These are phyloP conservation scores for Spirogloea muscicola DNA, from an alignment of 139 green algal genomes.

Conservation along the genomic window DNA sequence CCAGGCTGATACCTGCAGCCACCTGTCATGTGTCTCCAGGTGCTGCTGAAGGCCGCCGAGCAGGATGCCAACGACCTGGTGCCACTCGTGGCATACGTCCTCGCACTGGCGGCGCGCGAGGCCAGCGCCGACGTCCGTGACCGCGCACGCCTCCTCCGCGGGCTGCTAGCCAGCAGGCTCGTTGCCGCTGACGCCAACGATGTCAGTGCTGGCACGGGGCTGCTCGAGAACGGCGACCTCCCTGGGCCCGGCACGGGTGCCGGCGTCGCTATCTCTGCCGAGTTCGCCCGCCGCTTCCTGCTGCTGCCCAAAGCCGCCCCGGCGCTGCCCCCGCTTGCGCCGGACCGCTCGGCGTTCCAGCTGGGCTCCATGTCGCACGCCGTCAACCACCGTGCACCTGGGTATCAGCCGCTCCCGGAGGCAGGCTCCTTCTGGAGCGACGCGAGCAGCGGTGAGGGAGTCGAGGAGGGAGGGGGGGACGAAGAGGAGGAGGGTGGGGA, in stretches of 20 bases:
- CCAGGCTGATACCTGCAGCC: too few species aligned
- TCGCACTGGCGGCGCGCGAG: conserved; percentile 8
- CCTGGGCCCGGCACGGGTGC: neutral
- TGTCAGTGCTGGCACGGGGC: neutral
- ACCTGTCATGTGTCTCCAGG: too few species aligned
- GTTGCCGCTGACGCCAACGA: neutral
- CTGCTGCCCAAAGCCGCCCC: neutral
- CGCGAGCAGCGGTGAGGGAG: neutral
- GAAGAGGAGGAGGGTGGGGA: neutral
- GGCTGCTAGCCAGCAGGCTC: neutral
- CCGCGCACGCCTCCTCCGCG: conserved; percentile 4
- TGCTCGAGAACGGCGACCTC: neutral
- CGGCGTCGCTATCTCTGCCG: neutral
- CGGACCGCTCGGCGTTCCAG: conserved; percentile 4
- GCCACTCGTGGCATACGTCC: conserved; percentile 23
- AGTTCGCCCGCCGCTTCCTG: neutral
- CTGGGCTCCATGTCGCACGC: conserved; percentile 23
- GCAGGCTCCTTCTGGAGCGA: neutral
- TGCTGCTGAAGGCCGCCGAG: neutral
- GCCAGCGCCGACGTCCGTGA: conserved; percentile 15
- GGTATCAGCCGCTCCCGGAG: conserved; percentile 14
- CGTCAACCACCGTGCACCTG: conserved; percentile 9
- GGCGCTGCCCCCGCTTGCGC: neutral
- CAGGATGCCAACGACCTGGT: neutral
- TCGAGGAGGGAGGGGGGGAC: neutral